phyloP scores from a whole-genome alignment of 768 basidiomycete genomes.

The Calocera viscosa region DNA sequence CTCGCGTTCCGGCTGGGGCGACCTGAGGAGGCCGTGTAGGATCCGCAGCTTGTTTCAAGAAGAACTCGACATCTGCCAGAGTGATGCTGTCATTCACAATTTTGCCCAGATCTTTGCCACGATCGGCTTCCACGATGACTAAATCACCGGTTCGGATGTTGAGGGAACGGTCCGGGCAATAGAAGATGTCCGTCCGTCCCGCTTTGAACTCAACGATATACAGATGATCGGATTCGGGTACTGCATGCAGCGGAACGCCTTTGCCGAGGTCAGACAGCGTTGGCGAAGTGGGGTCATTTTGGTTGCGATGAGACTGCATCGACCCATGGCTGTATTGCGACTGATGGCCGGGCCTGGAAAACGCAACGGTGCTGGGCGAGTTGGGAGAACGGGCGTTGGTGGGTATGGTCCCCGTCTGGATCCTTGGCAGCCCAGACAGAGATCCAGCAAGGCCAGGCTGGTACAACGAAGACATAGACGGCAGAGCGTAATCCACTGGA shows the following conservation, averaged over 20 bases:
- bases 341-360: conserved; percentile 17
- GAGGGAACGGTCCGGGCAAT: conserved; percentile 55
- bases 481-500: not conserved
- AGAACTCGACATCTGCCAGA: conserved; percentile 77
- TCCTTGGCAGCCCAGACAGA: not conserved
- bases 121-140: conserved; percentile 93
- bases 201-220: conserved; percentile 98
- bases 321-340: conserved; percentile 4
- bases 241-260: conserved; percentile 73
- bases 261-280: conserved; percentile 56
- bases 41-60: conserved; percentile 69
- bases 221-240: conserved; percentile 76
- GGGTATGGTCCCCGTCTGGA: not conserved
- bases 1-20: conserved; percentile 20
- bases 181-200: conserved; percentile 88
- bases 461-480: not conserved
- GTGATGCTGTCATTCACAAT: conserved; percentile 87
- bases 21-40: not conserved
- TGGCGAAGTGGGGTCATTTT: conserved; percentile 12
- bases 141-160: conserved; percentile 73
- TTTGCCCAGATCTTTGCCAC: conserved; percentile 85
- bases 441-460: not conserved
- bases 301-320: not conserved
- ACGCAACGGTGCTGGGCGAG: conserved; percentile 22
- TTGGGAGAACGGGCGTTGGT: not conserved